Conservation (phyloP, 306 rosid genomes). For the Oemleria cerasiformis region DNA sequence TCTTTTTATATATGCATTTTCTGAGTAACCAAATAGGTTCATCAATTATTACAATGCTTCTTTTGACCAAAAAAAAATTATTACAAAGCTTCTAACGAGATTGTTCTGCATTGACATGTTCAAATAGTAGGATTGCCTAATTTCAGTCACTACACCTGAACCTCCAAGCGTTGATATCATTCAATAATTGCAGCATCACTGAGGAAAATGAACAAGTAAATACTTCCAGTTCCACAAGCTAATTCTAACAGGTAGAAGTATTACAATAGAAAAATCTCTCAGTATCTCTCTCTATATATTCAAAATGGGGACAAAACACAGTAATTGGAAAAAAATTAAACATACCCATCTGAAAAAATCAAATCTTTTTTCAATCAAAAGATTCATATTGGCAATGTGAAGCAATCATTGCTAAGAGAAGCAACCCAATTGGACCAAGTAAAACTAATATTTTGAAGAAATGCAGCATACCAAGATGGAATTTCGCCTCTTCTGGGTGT, state of each 20-base stretch:
- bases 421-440: not conserved
- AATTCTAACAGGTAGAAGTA: not conserved
- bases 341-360: not conserved
- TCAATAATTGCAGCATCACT: not conserved
- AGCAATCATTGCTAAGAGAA: not conserved
- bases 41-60: not conserved
- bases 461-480: slow-evolving; percentile 54
- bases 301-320: too few relatives aligned
- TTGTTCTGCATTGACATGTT: not conserved
- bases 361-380: not conserved
- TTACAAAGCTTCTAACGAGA: not conserved
- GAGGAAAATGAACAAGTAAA: not conserved
- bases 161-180: too few relatives aligned
- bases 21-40: not conserved
- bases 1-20: not conserved
- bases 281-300: not conserved
- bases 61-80: too few relatives aligned
- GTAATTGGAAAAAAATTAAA: not conserved
- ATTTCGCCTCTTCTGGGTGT: slow-evolving; percentile 22
- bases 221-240: not conserved
- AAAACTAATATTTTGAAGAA: not conserved
- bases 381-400: not conserved
- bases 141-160: not conserved
- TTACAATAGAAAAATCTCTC: not conserved
- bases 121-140: not conserved